Evolutionary conservation across 2,329 filamentous ascomycete genomes (phyloP).

Genomic region (Trichophyton rubrum): DNA sequence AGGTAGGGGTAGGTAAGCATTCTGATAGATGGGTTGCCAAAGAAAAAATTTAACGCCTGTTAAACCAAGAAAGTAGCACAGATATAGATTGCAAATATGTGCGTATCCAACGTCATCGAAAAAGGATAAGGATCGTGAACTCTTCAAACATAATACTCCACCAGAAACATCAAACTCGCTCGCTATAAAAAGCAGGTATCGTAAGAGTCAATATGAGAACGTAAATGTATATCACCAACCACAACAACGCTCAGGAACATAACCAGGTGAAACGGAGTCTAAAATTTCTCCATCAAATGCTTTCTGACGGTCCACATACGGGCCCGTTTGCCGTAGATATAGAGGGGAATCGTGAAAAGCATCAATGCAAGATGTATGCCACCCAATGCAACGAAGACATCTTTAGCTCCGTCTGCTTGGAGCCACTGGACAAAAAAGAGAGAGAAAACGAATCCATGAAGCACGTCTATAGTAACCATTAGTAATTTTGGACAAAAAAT

Average conservation of each 20-base stretch:
- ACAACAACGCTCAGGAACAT: not conserved
- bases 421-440: slow-evolving; percentile 84
- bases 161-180: slow-evolving; percentile 3
- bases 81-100: not conserved
- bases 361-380: slow-evolving; percentile 70
- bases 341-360: slow-evolving; percentile 74
- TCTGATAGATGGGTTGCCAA: not conserved
- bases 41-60: not conserved
- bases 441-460: slow-evolving; percentile 80
- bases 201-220: not conserved
- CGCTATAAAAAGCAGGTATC: not conserved
- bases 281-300: slow-evolving; percentile 74
- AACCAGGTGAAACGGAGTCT: slow-evolving; percentile 5
- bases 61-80: not conserved
- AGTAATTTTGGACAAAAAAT: slow-evolving; percentile 2
- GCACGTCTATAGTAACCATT: slow-evolving; percentile 43
- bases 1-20: not conserved
- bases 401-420: slow-evolving; percentile 57
- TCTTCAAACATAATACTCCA: not conserved
- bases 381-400: slow-evolving; percentile 70
- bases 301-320: slow-evolving; percentile 88
- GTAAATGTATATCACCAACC: not conserved
- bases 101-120: not conserved
- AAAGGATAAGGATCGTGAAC: not conserved
- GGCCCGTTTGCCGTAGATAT: slow-evolving; percentile 79